phyloP scores from a whole-genome alignment of 176 grass and related monocot genomes.

The Guadua angustifolia region DNA sequence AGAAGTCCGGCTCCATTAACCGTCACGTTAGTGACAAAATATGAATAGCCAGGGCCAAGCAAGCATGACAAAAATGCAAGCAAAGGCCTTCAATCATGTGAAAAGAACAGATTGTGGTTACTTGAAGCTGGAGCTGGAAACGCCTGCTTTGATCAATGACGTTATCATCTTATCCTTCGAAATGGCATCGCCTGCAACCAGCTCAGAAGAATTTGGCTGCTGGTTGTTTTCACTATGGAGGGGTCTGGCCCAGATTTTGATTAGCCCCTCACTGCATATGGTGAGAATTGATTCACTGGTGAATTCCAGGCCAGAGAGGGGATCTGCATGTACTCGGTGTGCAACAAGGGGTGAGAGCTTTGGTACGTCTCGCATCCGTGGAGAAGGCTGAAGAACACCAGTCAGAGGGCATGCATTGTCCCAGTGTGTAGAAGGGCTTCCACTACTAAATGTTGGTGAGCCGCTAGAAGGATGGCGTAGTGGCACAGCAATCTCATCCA shows the following conservation, averaged over 20 bases:
- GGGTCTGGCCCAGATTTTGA: conserved; percentile 78
- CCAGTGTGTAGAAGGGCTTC: conserved; percentile 77
- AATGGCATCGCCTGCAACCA: conserved; percentile 34
- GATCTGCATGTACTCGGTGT: conserved; percentile 72
- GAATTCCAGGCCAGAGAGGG: conserved; percentile 77
- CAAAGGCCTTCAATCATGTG: conserved; percentile 63
- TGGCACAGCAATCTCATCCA: conserved; percentile 83
- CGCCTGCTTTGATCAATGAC: conserved; percentile 57
- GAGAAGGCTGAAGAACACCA: conserved; percentile 83
- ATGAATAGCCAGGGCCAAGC: conserved; percentile 52
- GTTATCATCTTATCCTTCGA: conserved; percentile 63
- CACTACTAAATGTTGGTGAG: conserved; percentile 77
- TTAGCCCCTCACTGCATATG: conserved; percentile 76
- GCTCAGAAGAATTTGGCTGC: conserved; percentile 64
- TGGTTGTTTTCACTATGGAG: conserved; percentile 54
- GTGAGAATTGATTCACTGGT: conserved; percentile 79
- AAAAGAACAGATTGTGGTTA: conserved; percentile 70
- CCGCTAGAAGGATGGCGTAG: conserved; percentile 64
- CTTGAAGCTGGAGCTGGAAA: conserved; percentile 67
- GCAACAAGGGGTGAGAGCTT: conserved; percentile 85
- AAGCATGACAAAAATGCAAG: conserved; percentile 53
- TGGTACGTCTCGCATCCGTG: conserved; percentile 80
- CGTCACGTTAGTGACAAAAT: conserved; percentile 55
- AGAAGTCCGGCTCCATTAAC: conserved; percentile 41
- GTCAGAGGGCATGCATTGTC: conserved; percentile 63